These are phyloP conservation scores for Pholiota conissans DNA, from an alignment of 768 basidiomycete genomes.

Conservation along the genomic window DNA sequence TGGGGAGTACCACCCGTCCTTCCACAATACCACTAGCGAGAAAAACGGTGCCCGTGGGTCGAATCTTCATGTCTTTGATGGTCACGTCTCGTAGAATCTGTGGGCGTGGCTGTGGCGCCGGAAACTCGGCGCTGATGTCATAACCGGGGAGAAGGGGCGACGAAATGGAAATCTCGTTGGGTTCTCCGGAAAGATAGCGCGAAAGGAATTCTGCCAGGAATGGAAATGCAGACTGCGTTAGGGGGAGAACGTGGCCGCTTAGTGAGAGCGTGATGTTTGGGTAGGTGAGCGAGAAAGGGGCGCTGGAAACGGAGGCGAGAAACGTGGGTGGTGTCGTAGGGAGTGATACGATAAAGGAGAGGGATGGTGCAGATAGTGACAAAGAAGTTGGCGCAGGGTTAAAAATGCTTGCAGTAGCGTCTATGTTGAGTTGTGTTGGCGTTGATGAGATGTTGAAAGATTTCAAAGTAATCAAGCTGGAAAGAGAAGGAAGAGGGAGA, in stretches of 20 bases:
- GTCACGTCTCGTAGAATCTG: conserved; percentile 70
- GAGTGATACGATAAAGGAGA: conserved; percentile 51
- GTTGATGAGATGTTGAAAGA: conserved; percentile 47
- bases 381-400: conserved; percentile 56
- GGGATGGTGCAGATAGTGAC: conserved; percentile 48
- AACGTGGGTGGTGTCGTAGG: conserved; percentile 29
- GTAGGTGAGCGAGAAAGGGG: conserved; percentile 60
- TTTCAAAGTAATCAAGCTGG: conserved; percentile 59
- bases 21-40: conserved; percentile 71
- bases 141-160: conserved; percentile 50
- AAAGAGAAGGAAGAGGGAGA: conserved; percentile 52
- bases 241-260: conserved; percentile 56
- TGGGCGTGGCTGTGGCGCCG: conserved; percentile 63
- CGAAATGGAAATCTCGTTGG: conserved; percentile 59
- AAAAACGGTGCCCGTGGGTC: conserved; percentile 43
- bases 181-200: conserved; percentile 58
- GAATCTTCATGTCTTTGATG: conserved; percentile 66
- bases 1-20: conserved; percentile 66
- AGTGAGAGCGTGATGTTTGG: conserved; percentile 67
- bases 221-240: conserved; percentile 37
- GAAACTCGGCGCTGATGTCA: conserved; percentile 53
- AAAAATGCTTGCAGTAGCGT: conserved; percentile 56
- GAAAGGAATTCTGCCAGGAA: conserved; percentile 63
- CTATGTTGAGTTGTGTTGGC: conserved; percentile 34
- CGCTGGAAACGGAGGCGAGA: conserved; percentile 54